Base-by-base conservation (phyloP, 2,329 filamentous ascomycete species). In the Diplodia intermedia region DNA sequence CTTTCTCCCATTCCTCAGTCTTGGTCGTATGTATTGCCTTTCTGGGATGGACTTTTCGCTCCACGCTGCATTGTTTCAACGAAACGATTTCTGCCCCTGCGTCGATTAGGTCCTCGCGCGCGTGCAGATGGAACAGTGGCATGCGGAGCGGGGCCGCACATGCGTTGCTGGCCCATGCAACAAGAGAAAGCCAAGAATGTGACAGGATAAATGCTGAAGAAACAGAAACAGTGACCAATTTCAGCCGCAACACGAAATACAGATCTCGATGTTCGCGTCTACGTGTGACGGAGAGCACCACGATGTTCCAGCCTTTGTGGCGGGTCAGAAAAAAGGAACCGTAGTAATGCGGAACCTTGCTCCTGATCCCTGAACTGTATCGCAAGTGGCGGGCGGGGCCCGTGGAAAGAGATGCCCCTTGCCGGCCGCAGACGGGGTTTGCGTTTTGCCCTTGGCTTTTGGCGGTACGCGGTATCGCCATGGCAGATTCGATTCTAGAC, bases 331-430 rank as follows among this genome's bases (percentile, higher is more conserved):
- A 31, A 31, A 18, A n/a, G 29, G 43, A 50, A 47, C 43, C 11
- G 36, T 38, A 38, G 43, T 49, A 47, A 53, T 52, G 29, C 60
- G 38, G 47, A 23, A 63, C 50, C 47, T 47, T 63, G 60, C 29
- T 38, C 57, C 26, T 49, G 57, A 62, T 62, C 57, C 57, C 57
- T 61, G 56, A 38, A n/a, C 52, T 54, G 52, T 15, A 29, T 18
- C 55, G 36, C 36, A 33, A 40, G n/a, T n/a, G 15, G 57, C 57
- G 33, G 23, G 38, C 40, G 26, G 43, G 57, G 15, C 40, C 36
- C 36, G 29, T 23, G 31, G 55, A 23, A 47, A 26, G 38, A 56
- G 54, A 60, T 26, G 55, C 12, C 36, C 55, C 36, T 43, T 12
- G 20, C 33, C 33, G 33, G 20, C 23, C 53, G 26, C 53, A 56